phyloP scores from a whole-genome alignment of 2,329 filamentous ascomycete species.

The Hypoxylon sp. region DNA sequence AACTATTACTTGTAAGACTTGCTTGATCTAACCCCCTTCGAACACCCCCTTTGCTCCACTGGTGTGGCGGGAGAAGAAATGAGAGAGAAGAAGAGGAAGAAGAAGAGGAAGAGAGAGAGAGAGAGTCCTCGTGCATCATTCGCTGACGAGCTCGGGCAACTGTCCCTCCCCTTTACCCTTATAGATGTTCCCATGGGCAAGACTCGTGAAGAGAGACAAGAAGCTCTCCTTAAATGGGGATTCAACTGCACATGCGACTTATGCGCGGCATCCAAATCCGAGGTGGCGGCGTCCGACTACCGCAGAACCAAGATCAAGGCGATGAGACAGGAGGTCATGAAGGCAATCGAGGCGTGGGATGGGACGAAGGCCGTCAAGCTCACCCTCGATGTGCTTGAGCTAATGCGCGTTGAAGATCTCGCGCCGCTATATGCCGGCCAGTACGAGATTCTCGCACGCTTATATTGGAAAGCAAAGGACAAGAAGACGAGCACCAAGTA shows the following conservation, averaged over 20 bases:
- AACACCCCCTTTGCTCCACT: background rate
- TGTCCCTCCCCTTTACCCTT: background rate
- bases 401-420: slow-evolving; percentile 44
- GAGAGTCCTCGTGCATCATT: background rate
- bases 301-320: slow-evolving; percentile 42
- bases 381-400: slow-evolving; percentile 41
- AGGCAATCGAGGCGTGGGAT: slow-evolving; percentile 40
- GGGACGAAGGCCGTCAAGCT: slow-evolving; percentile 42
- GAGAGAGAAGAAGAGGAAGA: no score
- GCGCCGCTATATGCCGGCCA: slow-evolving; percentile 45
- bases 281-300: slow-evolving; percentile 44
- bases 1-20: slow-evolving; percentile 41
- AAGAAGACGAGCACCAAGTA: slow-evolving; percentile 41
- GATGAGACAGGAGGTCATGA: slow-evolving; percentile 39
- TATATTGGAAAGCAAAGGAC: slow-evolving; percentile 45
- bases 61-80: no score
- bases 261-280: slow-evolving; percentile 40
- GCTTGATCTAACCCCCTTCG: background rate
- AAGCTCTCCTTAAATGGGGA: slow-evolving; percentile 43
- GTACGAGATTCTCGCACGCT: slow-evolving; percentile 47
- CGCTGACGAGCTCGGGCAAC: slow-evolving; percentile 4
- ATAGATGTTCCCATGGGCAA: slow-evolving; percentile 46
- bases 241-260: slow-evolving; percentile 47
- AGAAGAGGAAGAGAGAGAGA: no score
- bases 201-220: slow-evolving; percentile 39